Evolutionary conservation across 805 yeast species (phyloP).

Genomic region (Starmerella khaoyaiensis): DNA sequence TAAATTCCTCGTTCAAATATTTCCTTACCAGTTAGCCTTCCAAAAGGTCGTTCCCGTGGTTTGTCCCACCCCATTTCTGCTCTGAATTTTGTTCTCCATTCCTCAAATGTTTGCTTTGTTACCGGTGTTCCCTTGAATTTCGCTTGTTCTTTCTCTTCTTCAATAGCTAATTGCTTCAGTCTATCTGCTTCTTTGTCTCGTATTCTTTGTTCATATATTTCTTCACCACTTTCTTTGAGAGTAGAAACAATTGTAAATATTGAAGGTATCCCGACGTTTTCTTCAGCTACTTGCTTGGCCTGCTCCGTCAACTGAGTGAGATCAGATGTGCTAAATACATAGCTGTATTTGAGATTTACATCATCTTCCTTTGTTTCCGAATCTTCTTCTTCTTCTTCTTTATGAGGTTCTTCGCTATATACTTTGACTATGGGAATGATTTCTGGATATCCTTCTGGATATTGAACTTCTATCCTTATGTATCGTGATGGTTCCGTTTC

Average conservation of each 20-base stretch:
- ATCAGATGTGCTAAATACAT: constrained; percentile 36
- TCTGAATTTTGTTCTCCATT: constrained; percentile 65
- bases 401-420: constrained; percentile 26
- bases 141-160: constrained; percentile 73
- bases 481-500: constrained; percentile 58
- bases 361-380: constrained; percentile 38
- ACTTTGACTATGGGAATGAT: background rate
- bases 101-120: constrained; percentile 55
- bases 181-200: constrained; percentile 40
- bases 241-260: constrained; percentile 66
- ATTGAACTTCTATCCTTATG: constrained; percentile 46
- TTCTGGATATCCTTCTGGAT: constrained; percentile 76
- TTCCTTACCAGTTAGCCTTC: constrained; percentile 74
- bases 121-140: constrained; percentile 87
- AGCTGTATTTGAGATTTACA: constrained; percentile 28
- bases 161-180: constrained; percentile 45
- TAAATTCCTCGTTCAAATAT: constrained; percentile 85
- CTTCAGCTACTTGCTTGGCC: constrained; percentile 39
- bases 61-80: constrained; percentile 59
- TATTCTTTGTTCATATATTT: constrained; percentile 46
- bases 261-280: constrained; percentile 83
- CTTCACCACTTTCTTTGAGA: constrained; percentile 73
- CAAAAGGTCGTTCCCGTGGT: constrained; percentile 43
- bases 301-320: constrained; percentile 18
- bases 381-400: constrained; percentile 35